Conservation (phyloP, 495 filamentous ascomycete species). For the Aspergillus egyptiacus region DNA sequence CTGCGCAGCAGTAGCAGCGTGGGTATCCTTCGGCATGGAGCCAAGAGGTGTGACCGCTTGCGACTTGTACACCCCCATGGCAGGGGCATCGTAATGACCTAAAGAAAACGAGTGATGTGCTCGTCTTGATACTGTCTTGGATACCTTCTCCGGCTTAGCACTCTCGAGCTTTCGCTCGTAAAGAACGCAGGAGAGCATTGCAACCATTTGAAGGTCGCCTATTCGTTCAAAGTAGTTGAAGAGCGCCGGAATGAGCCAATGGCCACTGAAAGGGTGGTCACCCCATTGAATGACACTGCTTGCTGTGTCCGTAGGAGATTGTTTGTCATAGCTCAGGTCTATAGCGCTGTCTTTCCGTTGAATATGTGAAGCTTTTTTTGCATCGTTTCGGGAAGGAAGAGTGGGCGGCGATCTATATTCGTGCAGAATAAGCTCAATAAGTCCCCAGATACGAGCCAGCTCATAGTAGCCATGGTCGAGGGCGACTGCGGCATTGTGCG, state of each 20-base stretch:
- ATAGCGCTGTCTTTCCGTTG: slow-evolving; percentile 30
- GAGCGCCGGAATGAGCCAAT: slow-evolving; percentile 57
- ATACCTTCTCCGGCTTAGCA: slow-evolving; percentile 4
- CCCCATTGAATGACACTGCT: slow-evolving; percentile 78
- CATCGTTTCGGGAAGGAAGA: slow-evolving; percentile 46
- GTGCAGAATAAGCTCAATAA: slow-evolving; percentile 69
- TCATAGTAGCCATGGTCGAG: slow-evolving; percentile 66
- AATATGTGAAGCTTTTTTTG: slow-evolving; percentile 40
- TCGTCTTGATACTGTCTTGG: slow-evolving; percentile 15
- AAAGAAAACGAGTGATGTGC: slow-evolving; percentile 27
- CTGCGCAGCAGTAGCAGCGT: slow-evolving; percentile 50
- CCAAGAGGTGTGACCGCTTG: slow-evolving; percentile 33
- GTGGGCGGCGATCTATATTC: slow-evolving; percentile 56
- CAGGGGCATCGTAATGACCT: slow-evolving; percentile 26
- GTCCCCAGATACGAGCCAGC: slow-evolving; percentile 76
- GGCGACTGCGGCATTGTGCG: slow-evolving; percentile 75
- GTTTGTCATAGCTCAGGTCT: slow-evolving; percentile 30
- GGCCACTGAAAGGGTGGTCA: slow-evolving; percentile 67
- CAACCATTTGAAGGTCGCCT: slow-evolving; percentile 87
- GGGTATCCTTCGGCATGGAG: slow-evolving; percentile 54
- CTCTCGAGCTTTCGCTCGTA: slow-evolving; percentile 50
- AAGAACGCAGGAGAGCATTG: slow-evolving; percentile 88
- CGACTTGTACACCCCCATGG: slow-evolving; percentile 27
- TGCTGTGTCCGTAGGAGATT: slow-evolving; percentile 3
- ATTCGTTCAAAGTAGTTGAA: slow-evolving; percentile 74